Evolutionary conservation across 805 yeast species (phyloP).

Genomic region (Candida morakotiae): DNA sequence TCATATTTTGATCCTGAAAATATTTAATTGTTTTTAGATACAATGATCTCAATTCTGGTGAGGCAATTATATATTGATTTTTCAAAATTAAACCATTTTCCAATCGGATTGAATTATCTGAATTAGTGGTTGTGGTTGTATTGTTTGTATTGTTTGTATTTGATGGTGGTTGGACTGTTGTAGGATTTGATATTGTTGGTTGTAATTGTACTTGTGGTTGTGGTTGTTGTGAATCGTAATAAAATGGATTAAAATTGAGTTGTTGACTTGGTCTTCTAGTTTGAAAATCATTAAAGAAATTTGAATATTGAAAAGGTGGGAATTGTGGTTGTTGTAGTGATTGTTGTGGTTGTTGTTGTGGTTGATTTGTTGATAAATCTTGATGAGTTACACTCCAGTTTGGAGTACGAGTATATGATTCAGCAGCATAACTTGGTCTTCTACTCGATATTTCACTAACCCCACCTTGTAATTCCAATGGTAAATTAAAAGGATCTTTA

Average conservation of each 20-base stretch:
- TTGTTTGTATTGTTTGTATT: neutral
- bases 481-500: constrained; percentile 42
- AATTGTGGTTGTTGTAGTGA: constrained; percentile 3
- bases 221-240: constrained; percentile 10
- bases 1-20: constrained; percentile 38
- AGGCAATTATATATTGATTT: constrained; percentile 55
- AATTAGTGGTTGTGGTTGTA: constrained; percentile 14
- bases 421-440: constrained; percentile 75
- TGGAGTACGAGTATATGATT: constrained; percentile 39
- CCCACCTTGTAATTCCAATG: constrained; percentile 62
- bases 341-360: constrained; percentile 3
- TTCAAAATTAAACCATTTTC: constrained; percentile 63
- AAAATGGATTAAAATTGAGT: constrained; percentile 21
- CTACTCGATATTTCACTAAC: constrained; percentile 58
- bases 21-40: constrained; percentile 50
- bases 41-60: constrained; percentile 46
- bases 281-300: constrained; percentile 28
- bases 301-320: constrained; percentile 2
- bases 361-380: neutral
- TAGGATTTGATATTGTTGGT: constrained; percentile 12
- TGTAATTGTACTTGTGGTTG: constrained; percentile 10
- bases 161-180: constrained; percentile 8
- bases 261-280: constrained; percentile 41
- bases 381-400: neutral
- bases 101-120: constrained; percentile 27